Conservation (phyloP, 371 early-diverging fungal genomes). For the Coemansia sp. region DNA sequence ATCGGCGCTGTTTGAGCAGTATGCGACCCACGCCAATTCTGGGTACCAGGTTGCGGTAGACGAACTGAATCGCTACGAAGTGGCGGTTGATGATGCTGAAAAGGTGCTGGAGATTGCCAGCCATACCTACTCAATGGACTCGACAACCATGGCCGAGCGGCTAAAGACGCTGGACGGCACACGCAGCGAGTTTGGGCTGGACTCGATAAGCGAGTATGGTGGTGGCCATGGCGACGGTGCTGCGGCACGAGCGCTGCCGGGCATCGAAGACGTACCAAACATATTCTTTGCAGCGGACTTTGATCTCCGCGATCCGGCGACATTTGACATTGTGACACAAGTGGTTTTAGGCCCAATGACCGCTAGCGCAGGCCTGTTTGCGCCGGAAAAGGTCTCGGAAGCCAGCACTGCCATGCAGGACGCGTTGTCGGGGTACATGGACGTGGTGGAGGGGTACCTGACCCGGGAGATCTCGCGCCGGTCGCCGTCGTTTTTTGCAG, state of each 20-base stretch:
- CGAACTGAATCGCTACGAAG: constrained; percentile 61
- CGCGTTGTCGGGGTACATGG: constrained; percentile 83
- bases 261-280: constrained; percentile 77
- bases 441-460: constrained; percentile 89
- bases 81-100: constrained; percentile 58
- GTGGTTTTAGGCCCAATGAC: constrained; percentile 54
- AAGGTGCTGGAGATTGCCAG: constrained; percentile 52
- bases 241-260: constrained; percentile 52
- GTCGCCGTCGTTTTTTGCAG: constrained; percentile 90
- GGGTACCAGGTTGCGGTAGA: constrained; percentile 51
- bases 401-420: constrained; percentile 80
- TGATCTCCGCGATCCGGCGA: constrained; percentile 81
- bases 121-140: constrained; percentile 51
- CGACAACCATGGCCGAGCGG: constrained; percentile 55
- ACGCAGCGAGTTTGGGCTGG: constrained; percentile 46
- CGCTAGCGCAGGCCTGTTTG: constrained; percentile 26
- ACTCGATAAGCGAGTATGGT: constrained; percentile 47
- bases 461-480: constrained; percentile 87
- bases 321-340: constrained; percentile 82
- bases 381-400: constrained; percentile 56
- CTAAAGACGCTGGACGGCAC: constrained; percentile 49
- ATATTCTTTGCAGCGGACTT: constrained; percentile 86
- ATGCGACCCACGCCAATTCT: constrained; percentile 56
- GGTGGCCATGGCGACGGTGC: constrained; percentile 13
- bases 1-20: constrained; percentile 62